These are phyloP conservation scores for Trapa bicornis DNA, from an alignment of 345 rosid genomes.

Conservation along the genomic window DNA sequence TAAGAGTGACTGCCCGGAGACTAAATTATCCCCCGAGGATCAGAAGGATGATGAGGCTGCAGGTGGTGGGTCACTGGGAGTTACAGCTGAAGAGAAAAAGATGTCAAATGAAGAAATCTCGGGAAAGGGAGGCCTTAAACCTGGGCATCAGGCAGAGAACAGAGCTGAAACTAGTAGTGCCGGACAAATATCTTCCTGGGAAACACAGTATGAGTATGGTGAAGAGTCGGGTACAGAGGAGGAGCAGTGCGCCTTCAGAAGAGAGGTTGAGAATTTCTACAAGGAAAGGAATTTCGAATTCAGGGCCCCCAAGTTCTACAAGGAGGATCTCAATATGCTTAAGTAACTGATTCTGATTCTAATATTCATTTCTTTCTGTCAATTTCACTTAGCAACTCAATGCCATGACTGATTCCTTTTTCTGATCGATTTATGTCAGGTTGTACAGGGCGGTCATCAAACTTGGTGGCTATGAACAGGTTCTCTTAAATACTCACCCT, in stretches of 20 bases:
- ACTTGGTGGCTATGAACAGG: conserved; percentile 65
- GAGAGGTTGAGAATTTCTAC: conserved; percentile 42
- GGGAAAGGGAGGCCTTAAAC: conserved; percentile 12
- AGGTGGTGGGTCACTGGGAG: conserved; percentile 1
- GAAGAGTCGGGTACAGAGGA: conserved; percentile 50
- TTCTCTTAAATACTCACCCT: conserved; percentile 12
- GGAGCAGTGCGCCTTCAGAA: conserved; percentile 41
- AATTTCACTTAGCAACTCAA: neutral
- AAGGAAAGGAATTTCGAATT: conserved; percentile 37
- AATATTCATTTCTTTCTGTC: neutral
- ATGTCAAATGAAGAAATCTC: conserved; percentile 3
- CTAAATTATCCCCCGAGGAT: conserved; percentile 4
- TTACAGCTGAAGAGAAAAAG: conserved; percentile 12
- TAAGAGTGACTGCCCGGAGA: conserved; percentile 1
- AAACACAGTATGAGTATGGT: conserved; percentile 23
- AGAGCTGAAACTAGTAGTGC: conserved; percentile 11
- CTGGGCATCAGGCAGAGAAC: conserved; percentile 10
- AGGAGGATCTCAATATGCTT: conserved; percentile 48
- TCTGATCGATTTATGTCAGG: conserved; percentile 14
- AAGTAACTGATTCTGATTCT: conserved; percentile 27
- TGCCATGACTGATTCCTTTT: neutral
- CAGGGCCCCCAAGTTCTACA: conserved; percentile 59
- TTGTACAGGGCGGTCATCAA: conserved; percentile 56
- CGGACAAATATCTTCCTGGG: conserved; percentile 23
- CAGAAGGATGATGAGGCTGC: conserved; percentile 2